A percentile compares a stretch with the other conserved stretches of the same genome.
Evolutionary conservation across 2,329 filamentous ascomycete species (phyloP).

Genomic region (Phyllosticta capitalensis): DNA sequence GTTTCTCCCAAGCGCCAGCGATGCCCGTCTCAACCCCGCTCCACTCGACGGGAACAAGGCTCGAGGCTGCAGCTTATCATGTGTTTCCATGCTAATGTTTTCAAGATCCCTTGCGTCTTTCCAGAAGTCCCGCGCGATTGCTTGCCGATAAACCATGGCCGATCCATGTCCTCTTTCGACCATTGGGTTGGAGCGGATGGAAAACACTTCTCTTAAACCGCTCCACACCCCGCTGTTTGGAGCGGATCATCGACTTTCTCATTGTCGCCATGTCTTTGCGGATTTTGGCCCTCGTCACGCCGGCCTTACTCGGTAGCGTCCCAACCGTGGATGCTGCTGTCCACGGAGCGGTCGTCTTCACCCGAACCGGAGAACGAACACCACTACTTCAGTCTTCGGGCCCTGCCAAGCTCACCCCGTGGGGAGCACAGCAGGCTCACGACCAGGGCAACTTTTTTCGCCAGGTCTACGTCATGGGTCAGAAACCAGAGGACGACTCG

Average conservation of each 20-base stretch:
- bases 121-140: neutral
- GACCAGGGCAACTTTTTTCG: conserved; percentile 43
- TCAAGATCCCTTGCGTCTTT: neutral
- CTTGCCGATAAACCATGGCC: neutral
- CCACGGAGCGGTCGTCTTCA: conserved; percentile 44
- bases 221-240: neutral
- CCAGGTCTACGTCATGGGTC: conserved; percentile 39
- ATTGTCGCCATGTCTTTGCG: neutral
- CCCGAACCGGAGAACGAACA: conserved; percentile 46
- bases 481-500: conserved; percentile 13
- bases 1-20: neutral
- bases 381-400: conserved; percentile 26
- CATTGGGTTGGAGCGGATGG: neutral
- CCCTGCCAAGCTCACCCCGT: conserved; percentile 37
- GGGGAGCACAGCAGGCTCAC: conserved; percentile 47
- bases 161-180: neutral
- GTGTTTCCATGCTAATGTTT: neutral
- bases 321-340: conserved; percentile 15
- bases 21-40: neutral
- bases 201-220: neutral
- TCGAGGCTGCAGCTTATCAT: neutral
- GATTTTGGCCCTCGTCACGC: conserved; percentile 16
- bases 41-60: neutral
- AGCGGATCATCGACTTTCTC: neutral
- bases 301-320: conserved; percentile 17